These are phyloP conservation scores for Floccularia luteovirens DNA, from an alignment of 768 basidiomycete genomes.

Conservation along the genomic window DNA sequence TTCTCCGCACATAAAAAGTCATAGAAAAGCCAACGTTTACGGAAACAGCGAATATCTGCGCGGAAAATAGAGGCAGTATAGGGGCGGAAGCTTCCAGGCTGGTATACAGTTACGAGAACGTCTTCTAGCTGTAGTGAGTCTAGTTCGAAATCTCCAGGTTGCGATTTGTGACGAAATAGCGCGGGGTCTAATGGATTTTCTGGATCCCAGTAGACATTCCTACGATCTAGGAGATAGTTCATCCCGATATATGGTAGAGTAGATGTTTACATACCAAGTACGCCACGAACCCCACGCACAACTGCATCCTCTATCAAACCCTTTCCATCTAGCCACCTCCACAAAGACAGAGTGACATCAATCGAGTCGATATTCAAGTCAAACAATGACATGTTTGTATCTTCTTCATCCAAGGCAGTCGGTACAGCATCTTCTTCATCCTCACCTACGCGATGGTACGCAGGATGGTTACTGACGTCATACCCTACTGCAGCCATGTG, in stretches of 20 bases:
- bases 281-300: conserved; percentile 89
- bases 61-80: conserved; percentile 91
- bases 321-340: conserved; percentile 93
- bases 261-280: conserved; percentile 49
- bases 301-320: conserved; percentile 88
- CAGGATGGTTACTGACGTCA: conserved; percentile 72
- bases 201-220: conserved; percentile 81
- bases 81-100: conserved; percentile 88
- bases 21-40: conserved; percentile 95
- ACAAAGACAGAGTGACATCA: conserved; percentile 88
- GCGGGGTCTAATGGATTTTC: conserved; percentile 77
- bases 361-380: conserved; percentile 92
- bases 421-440: conserved; percentile 53
- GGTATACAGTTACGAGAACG: conserved; percentile 88
- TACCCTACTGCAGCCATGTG: conserved; percentile 62
- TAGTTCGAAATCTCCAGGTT: conserved; percentile 86
- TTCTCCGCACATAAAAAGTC: conserved; percentile 93
- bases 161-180: conserved; percentile 64
- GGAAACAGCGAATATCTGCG: conserved; percentile 74
- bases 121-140: conserved; percentile 89
- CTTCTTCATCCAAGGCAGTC: conserved; percentile 32
- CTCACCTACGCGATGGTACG: conserved; percentile 46
- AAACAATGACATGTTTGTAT: conserved; percentile 81
- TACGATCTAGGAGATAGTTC: conserved; percentile 56
- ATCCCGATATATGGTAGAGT: conserved; percentile 1